phyloP scores from a whole-genome alignment of 495 filamentous ascomycete genomes.

The Trichoderma orchidacearum region DNA sequence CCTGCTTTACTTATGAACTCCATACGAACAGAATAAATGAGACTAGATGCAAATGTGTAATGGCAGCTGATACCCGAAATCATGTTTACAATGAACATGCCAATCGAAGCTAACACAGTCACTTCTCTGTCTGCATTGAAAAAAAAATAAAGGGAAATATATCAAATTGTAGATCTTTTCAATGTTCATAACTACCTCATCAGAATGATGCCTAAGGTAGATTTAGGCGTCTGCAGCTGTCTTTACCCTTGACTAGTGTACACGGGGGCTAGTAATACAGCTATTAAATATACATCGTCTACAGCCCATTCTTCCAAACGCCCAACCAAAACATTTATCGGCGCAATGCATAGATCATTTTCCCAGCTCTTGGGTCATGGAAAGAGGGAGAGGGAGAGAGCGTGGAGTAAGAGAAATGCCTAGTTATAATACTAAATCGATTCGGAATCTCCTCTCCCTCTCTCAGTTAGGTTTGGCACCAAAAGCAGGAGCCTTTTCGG shows the following conservation, averaged over 20 bases:
- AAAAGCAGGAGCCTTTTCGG: conserved; percentile 69
- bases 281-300: background rate
- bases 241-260: background rate
- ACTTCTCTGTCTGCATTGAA: no score
- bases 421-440: background rate
- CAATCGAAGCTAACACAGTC: no score
- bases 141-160: background rate
- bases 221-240: background rate
- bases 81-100: background rate
- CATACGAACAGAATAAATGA: background rate
- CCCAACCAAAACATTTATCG: conserved; percentile 1
- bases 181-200: background rate
- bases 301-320: conserved; percentile 2
- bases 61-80: background rate
- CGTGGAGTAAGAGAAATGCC: background rate
- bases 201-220: background rate
- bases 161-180: background rate
- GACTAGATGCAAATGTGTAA: no score
- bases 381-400: background rate
- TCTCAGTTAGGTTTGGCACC: conserved; percentile 18
- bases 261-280: conserved; percentile 2
- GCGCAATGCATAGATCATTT: background rate
- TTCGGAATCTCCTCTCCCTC: background rate
- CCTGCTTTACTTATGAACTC: conserved; percentile 28
- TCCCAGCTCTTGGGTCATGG: background rate